phyloP scores from a whole-genome alignment of 768 basidiomycete genomes.

The Tricholoma hemisulphureum region DNA sequence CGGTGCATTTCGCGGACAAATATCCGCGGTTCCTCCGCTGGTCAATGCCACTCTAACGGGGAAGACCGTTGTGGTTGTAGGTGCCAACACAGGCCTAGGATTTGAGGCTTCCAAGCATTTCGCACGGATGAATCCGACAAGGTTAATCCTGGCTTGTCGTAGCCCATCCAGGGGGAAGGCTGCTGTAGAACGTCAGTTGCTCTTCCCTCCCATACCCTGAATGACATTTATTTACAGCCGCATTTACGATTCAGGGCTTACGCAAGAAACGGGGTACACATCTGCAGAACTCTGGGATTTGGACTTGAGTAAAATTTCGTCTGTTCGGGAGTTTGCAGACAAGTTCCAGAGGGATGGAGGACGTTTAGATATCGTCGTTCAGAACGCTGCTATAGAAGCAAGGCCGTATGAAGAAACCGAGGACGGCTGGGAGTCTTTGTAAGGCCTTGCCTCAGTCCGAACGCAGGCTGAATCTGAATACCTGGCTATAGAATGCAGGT shows the following conservation, averaged over 20 bases:
- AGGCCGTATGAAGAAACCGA: conserved; percentile 23
- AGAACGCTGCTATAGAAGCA: conserved; percentile 37
- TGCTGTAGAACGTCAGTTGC: conserved; percentile 34
- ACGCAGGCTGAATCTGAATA: neutral
- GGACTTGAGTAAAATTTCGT: conserved; percentile 40
- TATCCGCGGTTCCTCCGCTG: conserved; percentile 25
- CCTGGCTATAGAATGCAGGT: conserved; percentile 41
- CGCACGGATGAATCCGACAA: conserved; percentile 40
- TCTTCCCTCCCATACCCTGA: neutral
- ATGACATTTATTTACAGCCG: neutral
- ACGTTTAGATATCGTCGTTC: conserved; percentile 44
- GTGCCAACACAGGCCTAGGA: conserved; percentile 52
- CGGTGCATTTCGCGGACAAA: conserved; percentile 21
- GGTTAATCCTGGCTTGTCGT: conserved; percentile 40
- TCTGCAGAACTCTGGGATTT: conserved; percentile 38
- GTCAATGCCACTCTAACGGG: conserved; percentile 38
- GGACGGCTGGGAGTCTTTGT: too few relatives aligned
- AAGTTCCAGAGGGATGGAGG: conserved; percentile 32
- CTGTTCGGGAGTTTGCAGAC: conserved; percentile 39
- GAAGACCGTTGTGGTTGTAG: conserved; percentile 48
- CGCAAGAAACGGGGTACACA: conserved; percentile 32
- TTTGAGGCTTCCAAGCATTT: conserved; percentile 47
- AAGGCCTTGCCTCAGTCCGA: neutral
- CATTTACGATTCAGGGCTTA: conserved; percentile 22
- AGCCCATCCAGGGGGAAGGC: conserved; percentile 32